phyloP scores from a whole-genome alignment of 2,329 filamentous ascomycete species.

The Pestalotiopsis sp. region DNA sequence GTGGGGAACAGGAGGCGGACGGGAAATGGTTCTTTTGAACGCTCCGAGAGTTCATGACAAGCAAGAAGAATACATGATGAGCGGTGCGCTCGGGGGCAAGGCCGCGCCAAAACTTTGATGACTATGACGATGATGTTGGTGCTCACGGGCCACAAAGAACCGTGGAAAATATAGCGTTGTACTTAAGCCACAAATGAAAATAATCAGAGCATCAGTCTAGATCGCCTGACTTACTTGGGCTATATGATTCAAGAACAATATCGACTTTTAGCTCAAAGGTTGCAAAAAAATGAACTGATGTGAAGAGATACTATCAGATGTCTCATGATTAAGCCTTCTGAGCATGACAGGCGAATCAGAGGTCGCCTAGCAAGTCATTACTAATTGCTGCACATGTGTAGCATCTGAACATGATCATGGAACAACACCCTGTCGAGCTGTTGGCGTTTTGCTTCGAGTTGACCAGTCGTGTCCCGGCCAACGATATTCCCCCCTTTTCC shows the following conservation, averaged over 20 bases:
- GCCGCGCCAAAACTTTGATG: slow-evolving; percentile 25
- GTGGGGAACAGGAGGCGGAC: slow-evolving; percentile 72
- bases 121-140: not conserved
- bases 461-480: not conserved
- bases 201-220: not conserved
- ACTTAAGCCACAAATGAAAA: not conserved
- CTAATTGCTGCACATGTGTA: too few species aligned
- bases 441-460: not conserved
- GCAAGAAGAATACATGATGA: slow-evolving; percentile 50
- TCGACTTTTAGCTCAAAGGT: too few species aligned
- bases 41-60: slow-evolving; percentile 22
- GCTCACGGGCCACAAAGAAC: not conserved
- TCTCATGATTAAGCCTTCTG: too few species aligned
- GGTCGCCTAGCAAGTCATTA: too few species aligned
- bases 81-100: slow-evolving; percentile 49
- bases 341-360: too few species aligned
- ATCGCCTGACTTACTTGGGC: too few species aligned
- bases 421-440: not conserved
- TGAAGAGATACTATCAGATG: too few species aligned
- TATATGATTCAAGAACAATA: too few species aligned
- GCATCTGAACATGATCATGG: not conserved
- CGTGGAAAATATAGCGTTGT: not conserved
- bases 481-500: not conserved
- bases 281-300: too few species aligned
- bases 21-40: slow-evolving; percentile 48